Percentiles rank a stretch among this genome's conserved stretches.
These are phyloP conservation scores for Aspergillus sp. DNA, from an alignment of 2,329 filamentous ascomycete species.

Conservation along the genomic window DNA sequence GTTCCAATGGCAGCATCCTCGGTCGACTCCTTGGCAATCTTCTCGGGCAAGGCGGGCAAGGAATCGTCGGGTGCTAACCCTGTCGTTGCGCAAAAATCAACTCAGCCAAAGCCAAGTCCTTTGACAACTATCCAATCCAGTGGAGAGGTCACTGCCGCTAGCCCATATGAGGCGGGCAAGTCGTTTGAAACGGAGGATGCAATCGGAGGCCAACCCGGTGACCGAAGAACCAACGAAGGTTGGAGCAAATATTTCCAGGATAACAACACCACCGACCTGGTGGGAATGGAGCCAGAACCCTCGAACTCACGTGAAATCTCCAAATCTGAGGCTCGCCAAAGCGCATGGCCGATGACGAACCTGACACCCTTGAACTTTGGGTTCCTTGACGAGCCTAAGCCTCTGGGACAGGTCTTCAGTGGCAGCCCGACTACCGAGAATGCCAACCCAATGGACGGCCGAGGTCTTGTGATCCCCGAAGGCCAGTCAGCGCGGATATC, in stretches of 20 bases:
- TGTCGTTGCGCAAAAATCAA: slow-evolving; percentile 14
- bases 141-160: slow-evolving; percentile 15
- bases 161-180: slow-evolving; percentile 17
- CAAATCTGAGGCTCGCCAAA: slow-evolving; percentile 33
- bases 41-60: slow-evolving; percentile 31
- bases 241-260: slow-evolving; percentile 47
- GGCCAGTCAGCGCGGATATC: slow-evolving; percentile 41
- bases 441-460: slow-evolving; percentile 20
- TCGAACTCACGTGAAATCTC: slow-evolving; percentile 21
- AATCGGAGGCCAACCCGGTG: slow-evolving; percentile 20
- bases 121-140: slow-evolving; percentile 27
- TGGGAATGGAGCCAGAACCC: slow-evolving; percentile 20
- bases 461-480: slow-evolving; percentile 31
- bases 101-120: slow-evolving; percentile 18
- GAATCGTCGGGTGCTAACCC: slow-evolving; percentile 15
- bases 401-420: slow-evolving; percentile 34
- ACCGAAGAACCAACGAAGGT: slow-evolving; percentile 43
- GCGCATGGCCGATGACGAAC: slow-evolving; percentile 36
- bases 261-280: slow-evolving; percentile 22
- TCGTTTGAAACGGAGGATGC: slow-evolving; percentile 12
- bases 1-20: slow-evolving; percentile 31
- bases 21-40: slow-evolving; percentile 35
- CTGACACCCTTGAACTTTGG: slow-evolving; percentile 31
- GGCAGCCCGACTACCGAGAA: slow-evolving; percentile 41
- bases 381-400: slow-evolving; percentile 33